Evolutionary conservation across 305 asterid species (phyloP), one percentile per base, ranked within the genome.

Genomic region (Solanum hybrid): DNA sequence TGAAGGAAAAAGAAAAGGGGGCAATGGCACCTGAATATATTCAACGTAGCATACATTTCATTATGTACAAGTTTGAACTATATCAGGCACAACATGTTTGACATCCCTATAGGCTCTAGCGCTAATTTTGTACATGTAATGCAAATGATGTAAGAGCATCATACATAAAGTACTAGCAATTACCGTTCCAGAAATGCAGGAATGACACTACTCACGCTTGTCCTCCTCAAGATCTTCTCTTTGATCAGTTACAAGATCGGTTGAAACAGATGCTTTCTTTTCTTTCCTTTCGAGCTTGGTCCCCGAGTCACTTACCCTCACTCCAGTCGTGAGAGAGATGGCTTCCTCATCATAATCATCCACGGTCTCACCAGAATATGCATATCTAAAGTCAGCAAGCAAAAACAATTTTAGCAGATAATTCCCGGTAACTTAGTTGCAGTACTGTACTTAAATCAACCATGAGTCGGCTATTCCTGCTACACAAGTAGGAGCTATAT

Each of bases 301-400:
- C 86, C 90, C 94, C 28, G 87, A 75, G 76, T 92, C 94, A 34
- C 87, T 39, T 51, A 86, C 90, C 74, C 90, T 91, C 89, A 90
- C 93, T 37, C 92, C 94, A 5, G 89, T 89, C 16, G 93, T 90
- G 73, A 92, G 94, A 5, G 93, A 89, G 33, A 91, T 87, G 69
- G 93, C 93, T 89, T 92, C 94, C 86, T 92, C 94, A 36, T 92
- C 92, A 24, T 86, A 86, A 80, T 92, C 94, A 83, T 91, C 94
- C 6, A 71, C 91, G 8, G 40, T 40, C 74, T 91, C 91, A 64
- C 92, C 91, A 26, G 92, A 84, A 89, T 91, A 91, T 8, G 94
- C 92, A 73, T 91, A 91, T 83, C 94, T 92, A 90, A 87, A 75
- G 26, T 33, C 42, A 39, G 34, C 22, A 29, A 22, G 28, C 73